phyloP scores from a whole-genome alignment of 2,329 filamentous ascomycete species.

The Ascochyta clinopodiicola region DNA sequence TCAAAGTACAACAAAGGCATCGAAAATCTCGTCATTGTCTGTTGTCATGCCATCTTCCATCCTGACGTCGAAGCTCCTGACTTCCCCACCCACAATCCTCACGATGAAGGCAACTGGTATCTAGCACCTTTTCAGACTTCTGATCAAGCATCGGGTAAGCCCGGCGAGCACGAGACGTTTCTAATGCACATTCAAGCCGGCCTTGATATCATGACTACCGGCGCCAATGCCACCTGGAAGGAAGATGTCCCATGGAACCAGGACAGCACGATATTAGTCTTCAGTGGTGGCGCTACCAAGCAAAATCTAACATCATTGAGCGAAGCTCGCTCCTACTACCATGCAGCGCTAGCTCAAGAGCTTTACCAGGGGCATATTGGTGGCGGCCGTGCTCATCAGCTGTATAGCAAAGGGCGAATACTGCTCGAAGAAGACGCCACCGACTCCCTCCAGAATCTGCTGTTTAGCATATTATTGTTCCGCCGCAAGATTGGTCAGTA shows the following conservation, averaged over 20 bases:
- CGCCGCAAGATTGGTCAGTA: conserved; percentile 48
- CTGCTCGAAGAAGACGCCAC: conserved; percentile 74
- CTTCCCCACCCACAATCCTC: conserved; percentile 39
- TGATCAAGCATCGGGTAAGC: conserved; percentile 48
- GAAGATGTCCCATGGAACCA: conserved; percentile 21
- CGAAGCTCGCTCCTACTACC: conserved; percentile 48
- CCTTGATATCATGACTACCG: conserved; percentile 58
- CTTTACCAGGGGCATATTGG: conserved; percentile 30
- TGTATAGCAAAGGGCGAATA: conserved; percentile 54
- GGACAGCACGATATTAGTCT: conserved; percentile 61
- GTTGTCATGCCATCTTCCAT: conserved; percentile 81
- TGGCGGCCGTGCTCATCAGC: conserved; percentile 30
- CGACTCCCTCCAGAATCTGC: conserved; percentile 84
- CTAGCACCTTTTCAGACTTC: conserved; percentile 75
- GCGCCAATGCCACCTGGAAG: conserved; percentile 48
- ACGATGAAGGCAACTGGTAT: conserved; percentile 60
- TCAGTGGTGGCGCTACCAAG: conserved; percentile 70
- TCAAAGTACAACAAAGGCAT: conserved; percentile 34
- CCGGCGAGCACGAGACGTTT: conserved; percentile 79
- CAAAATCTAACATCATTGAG: conserved; percentile 35
- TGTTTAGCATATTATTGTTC: conserved; percentile 73
- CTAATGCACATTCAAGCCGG: conserved; percentile 75
- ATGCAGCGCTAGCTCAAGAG: conserved; percentile 38
- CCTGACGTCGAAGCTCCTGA: conserved; percentile 34
- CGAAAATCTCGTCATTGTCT: conserved; percentile 74